phyloP scores from a whole-genome alignment of 352 stramenopile genomes.

The Plasmopara halstedii region DNA sequence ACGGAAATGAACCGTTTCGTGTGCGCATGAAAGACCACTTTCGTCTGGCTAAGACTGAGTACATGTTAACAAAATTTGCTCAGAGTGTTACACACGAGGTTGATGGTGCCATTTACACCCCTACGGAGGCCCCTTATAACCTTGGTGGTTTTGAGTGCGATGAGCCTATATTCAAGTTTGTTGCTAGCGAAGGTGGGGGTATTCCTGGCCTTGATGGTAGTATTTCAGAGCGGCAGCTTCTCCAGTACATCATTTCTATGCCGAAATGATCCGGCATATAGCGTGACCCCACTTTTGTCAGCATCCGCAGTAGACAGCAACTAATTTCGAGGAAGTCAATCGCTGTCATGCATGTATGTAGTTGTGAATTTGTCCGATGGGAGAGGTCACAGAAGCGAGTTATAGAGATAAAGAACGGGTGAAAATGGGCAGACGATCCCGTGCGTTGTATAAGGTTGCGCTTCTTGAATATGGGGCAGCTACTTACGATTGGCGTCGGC shows the following conservation, averaged over 20 bases:
- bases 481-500: slow-evolving; percentile 60
- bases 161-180: slow-evolving; percentile 85
- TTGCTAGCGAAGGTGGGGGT: slow-evolving; percentile 73
- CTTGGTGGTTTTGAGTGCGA: slow-evolving; percentile 79
- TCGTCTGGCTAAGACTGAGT: slow-evolving; percentile 79
- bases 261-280: slow-evolving; percentile 33
- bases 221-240: slow-evolving; percentile 66
- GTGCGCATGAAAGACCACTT: slow-evolving; percentile 89
- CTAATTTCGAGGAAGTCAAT: too few relatives aligned
- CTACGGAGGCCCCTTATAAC: slow-evolving; percentile 76
- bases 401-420: slow-evolving; percentile 17
- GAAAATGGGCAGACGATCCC: slow-evolving; percentile 15
- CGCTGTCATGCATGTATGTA: slow-evolving; percentile 41
- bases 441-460: slow-evolving; percentile 4
- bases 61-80: slow-evolving; percentile 81
- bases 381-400: slow-evolving; percentile 14
- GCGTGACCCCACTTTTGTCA: too few relatives aligned
- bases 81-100: slow-evolving; percentile 81
- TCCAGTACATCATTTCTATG: slow-evolving; percentile 76
- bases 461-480: background rate
- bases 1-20: slow-evolving; percentile 73
- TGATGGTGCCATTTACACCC: slow-evolving; percentile 82
- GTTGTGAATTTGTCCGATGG: slow-evolving; percentile 17
- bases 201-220: slow-evolving; percentile 78
- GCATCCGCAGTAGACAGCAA: too few relatives aligned